These are phyloP conservation scores for Ceratobasidium sp. DNA, from an alignment of 1,284 basidiomycete genomes.

Conservation along the genomic window DNA sequence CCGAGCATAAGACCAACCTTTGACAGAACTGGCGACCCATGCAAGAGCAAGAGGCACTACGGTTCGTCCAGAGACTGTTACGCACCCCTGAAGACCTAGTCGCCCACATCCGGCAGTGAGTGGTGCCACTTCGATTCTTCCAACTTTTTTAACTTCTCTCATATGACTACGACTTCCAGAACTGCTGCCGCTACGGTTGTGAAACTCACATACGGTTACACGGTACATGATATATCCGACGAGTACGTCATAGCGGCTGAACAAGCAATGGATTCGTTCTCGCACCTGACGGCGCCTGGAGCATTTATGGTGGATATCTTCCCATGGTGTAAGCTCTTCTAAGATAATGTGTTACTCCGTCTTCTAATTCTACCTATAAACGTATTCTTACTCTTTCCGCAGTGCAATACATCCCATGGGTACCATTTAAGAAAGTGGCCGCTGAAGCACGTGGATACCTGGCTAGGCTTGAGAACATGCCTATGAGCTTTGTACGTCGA, in stretches of 20 bases:
- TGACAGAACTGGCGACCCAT: slow-evolving; percentile 5
- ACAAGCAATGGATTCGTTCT: slow-evolving; percentile 11
- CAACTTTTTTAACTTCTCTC: neutral
- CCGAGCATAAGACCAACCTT: neutral
- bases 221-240: slow-evolving; percentile 6
- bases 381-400: no score
- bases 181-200: slow-evolving; percentile 22
- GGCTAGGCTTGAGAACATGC: neutral
- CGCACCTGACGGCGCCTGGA: slow-evolving; percentile 11
- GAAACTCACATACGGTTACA: slow-evolving; percentile 40
- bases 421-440: neutral
- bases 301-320: slow-evolving; percentile 23
- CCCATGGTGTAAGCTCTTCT: slow-evolving; percentile 16
- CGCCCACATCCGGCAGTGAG: slow-evolving; percentile 32
- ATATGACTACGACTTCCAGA: neutral
- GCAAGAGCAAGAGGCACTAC: slow-evolving; percentile 26
- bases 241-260: slow-evolving; percentile 31
- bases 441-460: slow-evolving; percentile 2
- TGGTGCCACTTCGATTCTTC: neutral
- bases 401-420: slow-evolving; percentile 38
- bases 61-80: slow-evolving; percentile 16
- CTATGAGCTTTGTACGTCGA: slow-evolving; percentile 9
- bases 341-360: no score
- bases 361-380: no score
- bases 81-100: slow-evolving; percentile 8